Conservation (phyloP, 768 basidiomycete genomes). For the Clavaria fumosa region DNA sequence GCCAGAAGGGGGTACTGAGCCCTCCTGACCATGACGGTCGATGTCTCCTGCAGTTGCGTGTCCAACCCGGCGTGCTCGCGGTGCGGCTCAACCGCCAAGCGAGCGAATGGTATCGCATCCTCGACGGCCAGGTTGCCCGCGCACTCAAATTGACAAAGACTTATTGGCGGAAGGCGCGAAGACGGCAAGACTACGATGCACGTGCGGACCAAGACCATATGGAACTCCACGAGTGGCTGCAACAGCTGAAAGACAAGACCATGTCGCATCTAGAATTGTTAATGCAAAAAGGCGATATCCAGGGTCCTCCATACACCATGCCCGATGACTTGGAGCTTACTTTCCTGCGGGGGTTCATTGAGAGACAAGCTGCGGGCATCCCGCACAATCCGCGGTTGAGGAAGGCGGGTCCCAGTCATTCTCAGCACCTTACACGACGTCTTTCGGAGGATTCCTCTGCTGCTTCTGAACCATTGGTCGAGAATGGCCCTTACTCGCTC, state of each 20-base stretch:
- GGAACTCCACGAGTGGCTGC: slow-evolving; percentile 79
- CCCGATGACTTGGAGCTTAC: slow-evolving; percentile 62
- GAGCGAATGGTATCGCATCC: slow-evolving; percentile 70
- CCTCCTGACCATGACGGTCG: slow-evolving; percentile 63
- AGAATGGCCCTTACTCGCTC: not conserved
- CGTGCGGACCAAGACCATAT: slow-evolving; percentile 80
- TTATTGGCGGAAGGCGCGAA: slow-evolving; percentile 69
- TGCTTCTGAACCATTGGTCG: too few species aligned
- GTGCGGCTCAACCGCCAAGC: slow-evolving; percentile 60
- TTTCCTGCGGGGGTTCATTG: slow-evolving; percentile 72
- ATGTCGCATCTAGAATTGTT: slow-evolving; percentile 78
- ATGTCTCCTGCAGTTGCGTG: slow-evolving; percentile 61
- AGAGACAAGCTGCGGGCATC: slow-evolving; percentile 58
- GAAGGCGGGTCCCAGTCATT: slow-evolving; percentile 26
- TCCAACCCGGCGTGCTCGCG: slow-evolving; percentile 69
- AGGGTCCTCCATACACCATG: slow-evolving; percentile 71
- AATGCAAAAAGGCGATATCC: slow-evolving; percentile 80
- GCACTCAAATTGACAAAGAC: slow-evolving; percentile 77
- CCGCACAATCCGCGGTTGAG: slow-evolving; percentile 72
- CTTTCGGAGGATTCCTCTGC: slow-evolving; percentile 32
- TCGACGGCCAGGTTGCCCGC: slow-evolving; percentile 65
- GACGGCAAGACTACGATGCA: slow-evolving; percentile 75
- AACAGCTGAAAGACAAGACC: slow-evolving; percentile 77
- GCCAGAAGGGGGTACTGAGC: slow-evolving; percentile 66
- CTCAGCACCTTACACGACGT: slow-evolving; percentile 29